Conservation (phyloP, 352 stramenopile genomes). For the Phytophthora tubulina region DNA sequence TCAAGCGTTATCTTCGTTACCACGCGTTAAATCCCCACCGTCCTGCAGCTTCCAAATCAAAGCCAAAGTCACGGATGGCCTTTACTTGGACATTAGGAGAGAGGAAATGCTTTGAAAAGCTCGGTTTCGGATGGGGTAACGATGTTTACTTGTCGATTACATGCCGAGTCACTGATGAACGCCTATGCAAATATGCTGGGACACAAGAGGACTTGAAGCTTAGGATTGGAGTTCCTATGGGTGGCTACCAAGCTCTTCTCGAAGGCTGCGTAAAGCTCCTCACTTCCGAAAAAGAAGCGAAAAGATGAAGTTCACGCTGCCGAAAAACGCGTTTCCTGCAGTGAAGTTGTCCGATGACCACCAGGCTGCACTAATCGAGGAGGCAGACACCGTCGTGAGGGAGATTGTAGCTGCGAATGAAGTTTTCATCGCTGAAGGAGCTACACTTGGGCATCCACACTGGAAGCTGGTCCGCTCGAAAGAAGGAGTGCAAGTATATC, state of each 20-base stretch:
- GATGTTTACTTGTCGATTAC: conserved; percentile 12
- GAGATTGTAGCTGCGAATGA: conserved; percentile 56
- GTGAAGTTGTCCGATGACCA: conserved; percentile 38
- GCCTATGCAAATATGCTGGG: conserved; percentile 8
- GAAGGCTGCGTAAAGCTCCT: background rate
- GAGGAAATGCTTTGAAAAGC: conserved; percentile 14
- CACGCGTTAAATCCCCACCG: background rate
- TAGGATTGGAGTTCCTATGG: conserved; percentile 26
- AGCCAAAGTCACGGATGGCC: background rate
- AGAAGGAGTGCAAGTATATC: conserved; percentile 46
- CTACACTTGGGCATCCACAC: conserved; percentile 30
- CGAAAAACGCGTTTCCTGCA: conserved; percentile 44
- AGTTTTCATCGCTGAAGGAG: conserved; percentile 37
- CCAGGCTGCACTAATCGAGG: conserved; percentile 37
- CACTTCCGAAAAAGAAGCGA: conserved; percentile 12
- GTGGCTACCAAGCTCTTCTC: conserved; percentile 7
- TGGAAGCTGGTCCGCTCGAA: conserved; percentile 54
- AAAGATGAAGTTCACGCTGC: conserved; percentile 58
- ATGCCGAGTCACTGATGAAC: background rate
- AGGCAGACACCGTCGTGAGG: conserved; percentile 51
- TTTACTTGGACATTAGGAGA: conserved; percentile 7
- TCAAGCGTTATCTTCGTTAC: background rate
- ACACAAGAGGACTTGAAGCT: conserved; percentile 14
- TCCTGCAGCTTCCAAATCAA: conserved; percentile 11
- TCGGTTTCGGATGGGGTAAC: conserved; percentile 7